Conservation (phyloP, 73 alveolate genomes). For the Stentor coeruleus region DNA sequence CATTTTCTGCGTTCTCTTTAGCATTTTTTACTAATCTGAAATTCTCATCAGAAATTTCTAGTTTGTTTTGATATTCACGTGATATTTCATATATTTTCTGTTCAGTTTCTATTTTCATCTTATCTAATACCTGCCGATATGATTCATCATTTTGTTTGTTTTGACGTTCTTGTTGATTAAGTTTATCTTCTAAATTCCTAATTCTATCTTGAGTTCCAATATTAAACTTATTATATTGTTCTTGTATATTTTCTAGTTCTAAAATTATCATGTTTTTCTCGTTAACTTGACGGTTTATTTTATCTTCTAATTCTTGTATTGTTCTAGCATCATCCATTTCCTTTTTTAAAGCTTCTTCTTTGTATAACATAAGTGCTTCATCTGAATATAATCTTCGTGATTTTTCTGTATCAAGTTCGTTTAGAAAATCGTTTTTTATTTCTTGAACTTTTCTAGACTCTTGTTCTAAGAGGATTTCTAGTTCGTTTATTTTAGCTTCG, state of each 20-base stretch:
- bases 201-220: conserved; percentile 24
- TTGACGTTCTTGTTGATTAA: conserved; percentile 26
- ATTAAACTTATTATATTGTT: conserved; percentile 33
- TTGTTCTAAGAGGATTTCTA: conserved; percentile 25
- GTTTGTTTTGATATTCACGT: conserved; percentile 24
- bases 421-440: conserved; percentile 36
- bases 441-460: conserved; percentile 32
- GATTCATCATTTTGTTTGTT: conserved; percentile 36
- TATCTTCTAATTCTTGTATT: conserved; percentile 42
- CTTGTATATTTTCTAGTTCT: conserved; percentile 31
- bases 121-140: conserved; percentile 28
- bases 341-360: conserved; percentile 42
- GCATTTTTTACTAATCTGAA: conserved; percentile 20
- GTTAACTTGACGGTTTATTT: conserved; percentile 21
- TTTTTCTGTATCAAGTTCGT: conserved; percentile 50
- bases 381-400: conserved; percentile 33
- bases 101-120: conserved; percentile 22
- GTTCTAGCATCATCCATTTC: conserved; percentile 36
- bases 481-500: conserved; percentile 31
- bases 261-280: conserved; percentile 32
- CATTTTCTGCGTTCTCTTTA: conserved; percentile 26
- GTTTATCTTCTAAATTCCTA: conserved; percentile 38
- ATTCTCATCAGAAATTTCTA: conserved; percentile 11
- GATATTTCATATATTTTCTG: conserved; percentile 36
- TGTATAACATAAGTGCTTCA: conserved; percentile 35